Percentiles rank a stretch among this genome's conserved stretches.
Evolutionary conservation across 2,329 filamentous ascomycete genomes (phyloP).

Genomic region (Botrytis byssoidea): DNA sequence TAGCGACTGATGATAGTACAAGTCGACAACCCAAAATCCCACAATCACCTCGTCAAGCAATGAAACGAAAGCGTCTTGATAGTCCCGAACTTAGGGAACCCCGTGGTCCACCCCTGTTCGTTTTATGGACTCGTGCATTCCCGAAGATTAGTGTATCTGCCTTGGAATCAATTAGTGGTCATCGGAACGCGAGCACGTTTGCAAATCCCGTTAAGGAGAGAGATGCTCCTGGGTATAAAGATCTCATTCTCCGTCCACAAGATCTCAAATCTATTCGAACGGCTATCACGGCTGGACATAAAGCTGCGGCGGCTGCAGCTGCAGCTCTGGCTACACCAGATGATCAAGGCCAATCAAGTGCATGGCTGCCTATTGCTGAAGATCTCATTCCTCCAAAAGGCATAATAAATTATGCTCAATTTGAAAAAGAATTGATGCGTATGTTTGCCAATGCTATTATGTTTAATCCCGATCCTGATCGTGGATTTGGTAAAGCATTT

Average conservation of each 20-base stretch:
- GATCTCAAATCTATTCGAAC: conserved; percentile 76
- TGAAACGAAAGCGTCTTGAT: conserved; percentile 54
- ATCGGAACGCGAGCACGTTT: conserved; percentile 78
- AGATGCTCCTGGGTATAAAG: conserved; percentile 73
- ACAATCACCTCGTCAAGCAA: conserved; percentile 41
- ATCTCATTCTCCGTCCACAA: conserved; percentile 71
- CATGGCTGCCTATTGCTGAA: conserved; percentile 67
- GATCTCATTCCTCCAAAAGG: conserved; percentile 82
- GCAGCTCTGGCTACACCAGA: conserved; percentile 52
- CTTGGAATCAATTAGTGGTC: conserved; percentile 72
- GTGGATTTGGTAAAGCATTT: conserved; percentile 55
- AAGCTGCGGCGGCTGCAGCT: conserved; percentile 60
- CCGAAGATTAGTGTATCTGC: conserved; percentile 70
- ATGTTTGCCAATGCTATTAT: conserved; percentile 99
- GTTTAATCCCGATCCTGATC: conserved; percentile 86
- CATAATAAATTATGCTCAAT: conserved; percentile 89
- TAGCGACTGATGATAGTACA: conserved; percentile 50
- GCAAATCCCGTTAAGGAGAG: conserved; percentile 71
- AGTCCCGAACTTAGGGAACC: conserved; percentile 41
- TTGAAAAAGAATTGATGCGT: conserved; percentile 89
- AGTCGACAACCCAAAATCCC: conserved; percentile 18
- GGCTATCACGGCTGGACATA: conserved; percentile 71
- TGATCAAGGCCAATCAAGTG: conserved; percentile 54
- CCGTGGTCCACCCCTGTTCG: conserved; percentile 60
- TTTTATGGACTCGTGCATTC: conserved; percentile 74